phyloP scores from a whole-genome alignment of 2,329 filamentous ascomycete genomes.

The Ustilaginoidea virens region DNA sequence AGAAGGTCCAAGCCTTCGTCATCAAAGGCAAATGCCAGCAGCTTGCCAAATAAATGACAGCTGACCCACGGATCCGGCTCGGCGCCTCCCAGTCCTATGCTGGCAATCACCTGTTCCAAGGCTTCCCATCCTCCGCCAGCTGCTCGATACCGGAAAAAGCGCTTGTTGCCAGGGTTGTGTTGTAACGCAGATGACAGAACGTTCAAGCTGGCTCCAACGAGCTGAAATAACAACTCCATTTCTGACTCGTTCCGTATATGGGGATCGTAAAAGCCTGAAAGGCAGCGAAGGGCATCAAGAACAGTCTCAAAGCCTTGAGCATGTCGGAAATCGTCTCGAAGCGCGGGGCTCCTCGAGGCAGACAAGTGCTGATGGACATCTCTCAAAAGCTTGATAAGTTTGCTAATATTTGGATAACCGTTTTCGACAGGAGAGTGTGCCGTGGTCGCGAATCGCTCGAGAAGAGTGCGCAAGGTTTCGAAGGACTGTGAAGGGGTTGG shows the following conservation, averaged over 20 bases:
- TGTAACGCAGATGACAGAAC: slow-evolving; percentile 62
- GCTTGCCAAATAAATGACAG: slow-evolving; percentile 64
- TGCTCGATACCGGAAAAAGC: slow-evolving; percentile 68
- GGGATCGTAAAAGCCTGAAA: slow-evolving; percentile 65
- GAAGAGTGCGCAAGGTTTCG: slow-evolving; percentile 39
- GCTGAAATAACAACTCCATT: slow-evolving; percentile 47
- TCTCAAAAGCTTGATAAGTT: slow-evolving; percentile 40
- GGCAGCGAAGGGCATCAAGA: slow-evolving; percentile 50
- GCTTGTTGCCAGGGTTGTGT: slow-evolving; percentile 70
- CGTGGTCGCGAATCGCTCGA: slow-evolving; percentile 28
- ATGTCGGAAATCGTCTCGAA: slow-evolving; percentile 72
- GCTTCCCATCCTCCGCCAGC: slow-evolving; percentile 65
- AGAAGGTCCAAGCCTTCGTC: slow-evolving; percentile 59
- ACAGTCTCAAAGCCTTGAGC: slow-evolving; percentile 64
- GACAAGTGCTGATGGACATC: slow-evolving; percentile 50
- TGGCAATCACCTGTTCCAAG: slow-evolving; percentile 56
- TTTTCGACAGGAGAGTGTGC: slow-evolving; percentile 17
- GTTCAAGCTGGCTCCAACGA: slow-evolving; percentile 56
- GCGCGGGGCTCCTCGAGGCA: slow-evolving; percentile 28
- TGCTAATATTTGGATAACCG: slow-evolving; percentile 32
- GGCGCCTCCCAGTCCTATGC: slow-evolving; percentile 47
- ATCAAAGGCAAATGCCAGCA: slow-evolving; percentile 67
- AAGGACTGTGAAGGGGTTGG: slow-evolving; percentile 43
- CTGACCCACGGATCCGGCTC: slow-evolving; percentile 54
- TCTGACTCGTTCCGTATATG: slow-evolving; percentile 44